Percentiles rank a stretch among this genome's conserved stretches.
These are phyloP conservation scores for Lasiodiplodia sp. DNA, from an alignment of 2,329 filamentous ascomycete genomes.

Conservation along the genomic window DNA sequence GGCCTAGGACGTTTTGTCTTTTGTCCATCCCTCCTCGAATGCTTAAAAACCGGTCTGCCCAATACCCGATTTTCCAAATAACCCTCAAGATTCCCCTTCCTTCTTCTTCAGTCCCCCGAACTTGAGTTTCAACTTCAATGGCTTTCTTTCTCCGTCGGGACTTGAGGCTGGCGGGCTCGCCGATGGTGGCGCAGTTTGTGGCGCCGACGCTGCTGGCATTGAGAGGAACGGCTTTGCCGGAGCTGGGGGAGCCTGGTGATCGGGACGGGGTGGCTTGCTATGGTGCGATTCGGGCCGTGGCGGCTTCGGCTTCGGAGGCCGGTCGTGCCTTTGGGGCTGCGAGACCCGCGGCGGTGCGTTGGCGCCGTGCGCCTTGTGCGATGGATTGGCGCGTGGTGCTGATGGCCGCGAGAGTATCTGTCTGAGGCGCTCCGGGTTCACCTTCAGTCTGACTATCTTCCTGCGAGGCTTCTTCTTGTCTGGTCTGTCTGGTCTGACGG, in stretches of 20 bases:
- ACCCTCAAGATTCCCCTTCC: constrained; percentile 6
- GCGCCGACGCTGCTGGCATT: constrained; percentile 12
- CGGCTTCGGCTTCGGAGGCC: constrained; percentile 17
- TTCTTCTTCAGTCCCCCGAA: constrained; percentile 22
- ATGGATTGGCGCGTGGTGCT: not conserved
- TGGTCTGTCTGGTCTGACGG: not conserved
- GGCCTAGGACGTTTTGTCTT: not conserved
- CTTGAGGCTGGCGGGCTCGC: constrained; percentile 16
- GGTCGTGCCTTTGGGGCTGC: constrained; percentile 7
- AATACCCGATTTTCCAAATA: not conserved
- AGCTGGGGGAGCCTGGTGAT: not conserved
- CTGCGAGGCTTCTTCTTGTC: constrained; percentile 23
- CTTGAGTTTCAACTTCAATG: constrained; percentile 27
- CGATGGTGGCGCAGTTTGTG: constrained; percentile 15
- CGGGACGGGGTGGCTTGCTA: not conserved
- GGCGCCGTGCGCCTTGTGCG: not conserved
- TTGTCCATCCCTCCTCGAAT: not conserved
- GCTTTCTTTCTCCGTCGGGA: constrained; percentile 15
- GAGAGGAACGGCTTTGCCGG: constrained; percentile 1
- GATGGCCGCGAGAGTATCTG: constrained; percentile 7
- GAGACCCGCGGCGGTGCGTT: constrained; percentile 7
- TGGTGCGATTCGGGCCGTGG: constrained; percentile 5
- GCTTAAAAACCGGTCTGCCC: not conserved
- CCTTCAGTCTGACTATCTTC: constrained; percentile 24
- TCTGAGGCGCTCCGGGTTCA: constrained; percentile 8